phyloP scores from a whole-genome alignment of 2,329 filamentous ascomycete species.

The Sporothrix protearum region DNA sequence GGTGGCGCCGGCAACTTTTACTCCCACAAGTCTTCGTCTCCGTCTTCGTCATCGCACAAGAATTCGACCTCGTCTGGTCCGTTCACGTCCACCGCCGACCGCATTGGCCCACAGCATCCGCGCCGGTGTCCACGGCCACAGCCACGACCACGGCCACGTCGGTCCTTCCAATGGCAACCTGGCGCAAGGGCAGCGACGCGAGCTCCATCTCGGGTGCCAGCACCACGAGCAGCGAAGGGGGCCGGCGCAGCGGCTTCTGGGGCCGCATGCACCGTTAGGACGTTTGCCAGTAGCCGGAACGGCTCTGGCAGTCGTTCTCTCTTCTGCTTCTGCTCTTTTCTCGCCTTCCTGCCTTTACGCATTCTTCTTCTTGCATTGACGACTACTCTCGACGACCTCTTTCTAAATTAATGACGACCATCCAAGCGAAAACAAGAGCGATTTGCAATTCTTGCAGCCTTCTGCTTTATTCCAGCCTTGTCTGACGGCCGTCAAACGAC shows the following conservation, averaged over 20 bases:
- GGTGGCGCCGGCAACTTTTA: conserved; percentile 61
- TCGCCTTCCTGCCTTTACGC: too few relatives aligned
- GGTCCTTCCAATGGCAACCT: neutral
- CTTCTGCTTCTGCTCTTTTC: neutral
- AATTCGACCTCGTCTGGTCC: neutral
- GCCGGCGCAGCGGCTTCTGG: conserved; percentile 35
- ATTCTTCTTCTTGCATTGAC: conserved; percentile 1
- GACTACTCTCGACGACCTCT: conserved; percentile 7
- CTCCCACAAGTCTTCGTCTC: conserved; percentile 26
- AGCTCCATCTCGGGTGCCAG: conserved; percentile 30
- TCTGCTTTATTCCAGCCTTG: neutral
- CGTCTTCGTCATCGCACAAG: conserved; percentile 26
- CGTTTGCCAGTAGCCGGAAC: neutral
- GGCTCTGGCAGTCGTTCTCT: neutral
- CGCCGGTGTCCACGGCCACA: neutral
- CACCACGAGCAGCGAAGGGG: conserved; percentile 26
- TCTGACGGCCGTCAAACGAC: neutral
- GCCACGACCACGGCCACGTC: neutral
- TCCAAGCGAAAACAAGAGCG: neutral
- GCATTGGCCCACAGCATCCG: conserved; percentile 15
- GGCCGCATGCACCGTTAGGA: conserved; percentile 39
- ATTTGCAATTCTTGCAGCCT: neutral
- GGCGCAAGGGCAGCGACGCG: conserved; percentile 35
- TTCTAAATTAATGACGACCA: neutral
- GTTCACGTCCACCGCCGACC: conserved; percentile 20